Evolutionary conservation across 495 filamentous ascomycete species (phyloP), one percentile per base, ranked within the genome.

Genomic region (Neurospora tetraspora): DNA sequence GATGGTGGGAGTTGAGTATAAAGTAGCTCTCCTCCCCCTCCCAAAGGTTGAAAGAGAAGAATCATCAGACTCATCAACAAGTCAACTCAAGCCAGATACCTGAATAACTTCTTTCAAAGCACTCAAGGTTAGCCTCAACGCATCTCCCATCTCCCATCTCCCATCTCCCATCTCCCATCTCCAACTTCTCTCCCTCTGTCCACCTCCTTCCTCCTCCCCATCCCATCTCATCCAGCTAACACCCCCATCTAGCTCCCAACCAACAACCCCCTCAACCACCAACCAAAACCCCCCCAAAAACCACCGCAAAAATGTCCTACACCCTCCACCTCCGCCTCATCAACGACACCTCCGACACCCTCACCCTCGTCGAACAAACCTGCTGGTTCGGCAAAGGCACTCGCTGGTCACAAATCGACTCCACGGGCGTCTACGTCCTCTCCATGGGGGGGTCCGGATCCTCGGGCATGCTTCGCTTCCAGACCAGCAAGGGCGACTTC

Each of bases 381-480:
- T 39, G 69, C 71, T 73, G 71, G 71, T 39, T 23, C 23, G 71
- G 71, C 69, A 45, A 70, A 7, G 39, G 39, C 69, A 73, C 71
- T 4, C 31, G 23, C 31, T 73, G 71, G 71, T 16, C 18, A 0
- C 27, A 18, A 16, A 8, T 38, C 40, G 27, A 27, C 2, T 42
- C 38, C 2, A 70, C 68, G 1, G 53, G 53, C 2, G 53, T 65
- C 1, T 27, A 36, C 71, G 27, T 47, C 31, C 71, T 73, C 11
- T 27, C 38, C 34, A 73, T 73, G 71, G 38, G 27, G 1, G 3
- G 2, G 0, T 43, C 37, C 42, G 71, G 71, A 9, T 43, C 38
- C 39, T 73, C 71, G 5, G 71, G 71, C 7, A 73, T 73, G 71
- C 36, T 73, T 2, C 71, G 71, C 23, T 39, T 73, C 31, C 71